phyloP scores from a whole-genome alignment of 78 protist genomes.

The Planoprotostelium fungivorum region DNA sequence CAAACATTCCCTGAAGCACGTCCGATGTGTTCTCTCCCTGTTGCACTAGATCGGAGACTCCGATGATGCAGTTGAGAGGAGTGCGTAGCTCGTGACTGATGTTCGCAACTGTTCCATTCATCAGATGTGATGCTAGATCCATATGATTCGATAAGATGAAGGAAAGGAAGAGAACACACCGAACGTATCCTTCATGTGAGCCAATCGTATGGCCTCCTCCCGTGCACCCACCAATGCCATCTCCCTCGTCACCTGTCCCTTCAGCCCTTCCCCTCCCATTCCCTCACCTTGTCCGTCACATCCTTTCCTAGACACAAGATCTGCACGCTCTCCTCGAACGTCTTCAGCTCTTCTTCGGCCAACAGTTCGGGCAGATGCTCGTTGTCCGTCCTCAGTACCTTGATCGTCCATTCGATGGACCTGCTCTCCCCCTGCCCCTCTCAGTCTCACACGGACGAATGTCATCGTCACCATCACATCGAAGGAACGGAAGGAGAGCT shows the following conservation, averaged over 20 bases:
- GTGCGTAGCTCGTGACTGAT: slow-evolving; percentile 36
- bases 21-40: neutral
- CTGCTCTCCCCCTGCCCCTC: neutral
- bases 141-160: too few species aligned
- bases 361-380: neutral
- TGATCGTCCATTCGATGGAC: neutral
- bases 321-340: neutral
- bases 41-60: neutral
- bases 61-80: slow-evolving; percentile 49
- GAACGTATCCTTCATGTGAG: neutral
- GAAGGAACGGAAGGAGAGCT: neutral
- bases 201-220: neutral
- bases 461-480: neutral
- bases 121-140: too few species aligned
- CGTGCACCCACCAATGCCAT: neutral
- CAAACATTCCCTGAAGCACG: neutral
- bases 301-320: neutral
- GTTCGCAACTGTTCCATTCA: slow-evolving; percentile 11
- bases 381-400: neutral
- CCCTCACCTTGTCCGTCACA: neutral
- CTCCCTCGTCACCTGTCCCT: neutral
- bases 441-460: neutral
- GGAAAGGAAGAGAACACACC: neutral
- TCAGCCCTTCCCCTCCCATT: too few species aligned
- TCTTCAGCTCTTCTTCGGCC: neutral